Evolutionary conservation across 768 basidiomycete species (phyloP), one percentile per base, ranked within the genome.

Genomic region (Rossbeevera mucosa): DNA sequence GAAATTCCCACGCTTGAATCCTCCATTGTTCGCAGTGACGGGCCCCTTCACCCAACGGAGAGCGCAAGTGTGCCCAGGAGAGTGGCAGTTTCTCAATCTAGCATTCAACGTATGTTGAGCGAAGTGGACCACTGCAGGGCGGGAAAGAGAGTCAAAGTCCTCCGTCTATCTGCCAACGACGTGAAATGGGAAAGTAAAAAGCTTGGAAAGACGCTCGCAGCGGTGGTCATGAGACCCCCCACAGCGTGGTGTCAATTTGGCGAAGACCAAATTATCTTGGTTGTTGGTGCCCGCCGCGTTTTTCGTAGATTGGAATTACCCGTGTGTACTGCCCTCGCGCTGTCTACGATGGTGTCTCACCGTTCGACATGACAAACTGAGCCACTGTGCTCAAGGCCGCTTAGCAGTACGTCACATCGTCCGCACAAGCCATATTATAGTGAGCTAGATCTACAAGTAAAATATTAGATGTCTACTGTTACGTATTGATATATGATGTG

Each of bases 221-320:
- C 46, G 64, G 65, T 64, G 62, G 65, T 62, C 47, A 57, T 5
- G 20, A 59, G 65, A 64, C 62, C 64, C 65, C 64, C 59, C 64
- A 31, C 16, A 31, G 7, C 13, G 8, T 38, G 38, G 5, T 45
- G 41, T 41, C 50, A 50, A 52, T 53, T 51, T 47, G 42, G 45
- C 52, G 44, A 50, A 28, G 44, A 52, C 45, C 51, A 54, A 47
- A 55, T 52, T 52, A 52, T 47, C 46, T 57, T 57, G 43, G 20
- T 48, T 49, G 29, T 16, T 38, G 52, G 20, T 41, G 13, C 13
- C 45, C 53, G 40, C 45, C 53, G 40, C 43, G n/a, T 28, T 55
- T 48, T 50, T n/a, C 20, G 44, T 31, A 30, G 31, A 12, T 25
- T 33, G 12, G 25, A 36, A 22, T 44, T 21, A 29, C 14, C 20